Base-by-base conservation (phyloP, 2,329 filamentous ascomycete species). In the Talaromyces sp. region DNA sequence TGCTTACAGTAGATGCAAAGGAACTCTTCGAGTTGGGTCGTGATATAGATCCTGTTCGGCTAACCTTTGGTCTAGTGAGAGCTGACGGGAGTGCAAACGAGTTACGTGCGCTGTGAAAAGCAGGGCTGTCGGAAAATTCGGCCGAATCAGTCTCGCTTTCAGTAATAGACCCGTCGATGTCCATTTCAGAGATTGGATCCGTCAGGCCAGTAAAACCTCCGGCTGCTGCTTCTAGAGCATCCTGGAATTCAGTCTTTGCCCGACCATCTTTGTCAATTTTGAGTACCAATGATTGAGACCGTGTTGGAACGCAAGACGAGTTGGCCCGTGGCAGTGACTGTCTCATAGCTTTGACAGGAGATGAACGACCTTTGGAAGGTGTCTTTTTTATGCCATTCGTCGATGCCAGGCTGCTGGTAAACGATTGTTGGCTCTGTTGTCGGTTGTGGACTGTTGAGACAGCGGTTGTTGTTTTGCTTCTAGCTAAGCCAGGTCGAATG, bases 231-330 rank as follows among this genome's bases (percentile, higher is more conserved):
- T 31, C 36, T 17, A 31, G 38, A 17, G 78, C 70, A 6, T 78
- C 67, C 63, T 77, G 76, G 72, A 80, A 79, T 65, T 81, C 78
- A 4, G 81, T 78, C 70, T 80, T 82, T 31, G 81, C 81, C 64
- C 81, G 74, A 15, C 81, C 81, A 69, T 82, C 80, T 58, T 78
- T 77, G 65, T 81, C 81, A 67, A 83, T 82, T n/a, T 76, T 79
- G 25, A 83, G 73, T 5, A 81, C 75, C 19, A 83, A 71, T 6
- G 80, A 81, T 38, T 76, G 75, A 25, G 79, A 78, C 2, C 77
- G 77, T 49, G 70, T 70, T 40, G 77, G 73, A 29, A 78, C 54
- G 6, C 67, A 65, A 7, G 72, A 67, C 17, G 77, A 77, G 64
- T 70, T 74, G 6, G 77, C 70, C 29, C 76, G 74, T n/a, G 71